Percentiles rank a stretch among this genome's conserved stretches.
Conservation (phyloP, 2,329 filamentous ascomycete species). For the Cladosporium velox region DNA sequence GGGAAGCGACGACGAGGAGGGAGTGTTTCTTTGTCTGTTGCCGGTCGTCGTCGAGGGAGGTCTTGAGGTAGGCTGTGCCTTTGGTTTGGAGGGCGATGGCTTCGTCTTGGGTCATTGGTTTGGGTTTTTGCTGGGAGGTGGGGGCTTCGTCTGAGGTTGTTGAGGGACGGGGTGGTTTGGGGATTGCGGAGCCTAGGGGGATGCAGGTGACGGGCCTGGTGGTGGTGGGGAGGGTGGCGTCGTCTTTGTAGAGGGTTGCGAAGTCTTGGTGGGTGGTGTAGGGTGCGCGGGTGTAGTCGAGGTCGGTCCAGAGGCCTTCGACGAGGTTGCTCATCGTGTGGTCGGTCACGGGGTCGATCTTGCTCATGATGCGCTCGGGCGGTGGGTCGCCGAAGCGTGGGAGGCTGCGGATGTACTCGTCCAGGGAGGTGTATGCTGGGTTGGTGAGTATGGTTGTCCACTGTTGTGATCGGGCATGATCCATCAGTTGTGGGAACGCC, state of each 20-base stretch:
- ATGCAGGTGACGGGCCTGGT: conserved; percentile 35
- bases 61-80: conserved; percentile 46
- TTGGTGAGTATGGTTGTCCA: conserved; percentile 44
- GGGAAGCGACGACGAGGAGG: conserved; percentile 52
- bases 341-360: conserved; percentile 46
- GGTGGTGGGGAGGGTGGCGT: conserved; percentile 22
- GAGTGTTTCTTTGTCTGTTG: conserved; percentile 30
- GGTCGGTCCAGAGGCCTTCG: conserved; percentile 47
- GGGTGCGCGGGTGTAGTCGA: conserved; percentile 46
- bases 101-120: conserved; percentile 17
- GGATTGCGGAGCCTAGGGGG: conserved; percentile 33
- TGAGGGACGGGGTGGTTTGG: conserved; percentile 10
- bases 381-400: conserved; percentile 46
- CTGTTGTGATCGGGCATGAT: conserved; percentile 39
- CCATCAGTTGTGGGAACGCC: conserved; percentile 48
- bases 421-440: conserved; percentile 45
- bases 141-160: conserved; percentile 10
- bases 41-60: conserved; percentile 25
- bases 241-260: conserved; percentile 36
- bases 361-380: conserved; percentile 41
- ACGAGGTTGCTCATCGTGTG: conserved; percentile 48
- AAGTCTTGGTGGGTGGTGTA: conserved; percentile 45
- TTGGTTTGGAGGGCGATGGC: conserved; percentile 53
- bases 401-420: conserved; percentile 47
- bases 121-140: conserved; percentile 24